Evolutionary conservation across 192 early-diverging fungal species (phyloP).

Genomic region (Kappamyces sp.): DNA sequence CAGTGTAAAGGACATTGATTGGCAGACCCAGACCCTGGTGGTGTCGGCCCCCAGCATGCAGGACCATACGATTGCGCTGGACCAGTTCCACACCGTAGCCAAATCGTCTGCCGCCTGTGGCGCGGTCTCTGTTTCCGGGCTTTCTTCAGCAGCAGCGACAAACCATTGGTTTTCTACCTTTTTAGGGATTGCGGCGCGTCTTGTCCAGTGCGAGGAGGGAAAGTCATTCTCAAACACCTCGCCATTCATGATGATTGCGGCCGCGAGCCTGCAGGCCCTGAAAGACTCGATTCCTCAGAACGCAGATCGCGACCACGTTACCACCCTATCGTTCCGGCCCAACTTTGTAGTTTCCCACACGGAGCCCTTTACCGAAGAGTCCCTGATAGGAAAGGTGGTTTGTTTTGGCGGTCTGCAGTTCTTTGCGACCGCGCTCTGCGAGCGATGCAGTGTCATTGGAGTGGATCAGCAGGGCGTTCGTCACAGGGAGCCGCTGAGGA

Average conservation of each 20-base stretch:
- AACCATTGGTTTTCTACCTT: conserved; percentile 42
- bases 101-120: neutral
- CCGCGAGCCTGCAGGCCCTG: conserved; percentile 49
- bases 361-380: conserved; percentile 63
- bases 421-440: conserved; percentile 29
- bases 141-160: neutral
- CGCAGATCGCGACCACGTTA: conserved; percentile 5
- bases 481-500: conserved; percentile 1
- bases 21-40: neutral
- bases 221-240: conserved; percentile 62
- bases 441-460: conserved; percentile 20
- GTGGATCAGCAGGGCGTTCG: neutral
- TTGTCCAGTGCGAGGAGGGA: conserved; percentile 19
- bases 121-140: conserved; percentile 14
- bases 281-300: conserved; percentile 40
- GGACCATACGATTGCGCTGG: neutral
- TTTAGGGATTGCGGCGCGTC: conserved; percentile 36
- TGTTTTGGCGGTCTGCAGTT: conserved; percentile 42
- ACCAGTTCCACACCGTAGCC: neutral
- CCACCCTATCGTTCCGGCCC: conserved; percentile 43
- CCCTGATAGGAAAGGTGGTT: conserved; percentile 41
- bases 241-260: conserved; percentile 62
- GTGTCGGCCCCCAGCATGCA: neutral
- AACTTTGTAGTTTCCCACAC: conserved; percentile 58
- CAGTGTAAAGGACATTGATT: neutral